phyloP scores from a whole-genome alignment of 108 stramenopile genomes.

The Mediolabrus comicus region DNA sequence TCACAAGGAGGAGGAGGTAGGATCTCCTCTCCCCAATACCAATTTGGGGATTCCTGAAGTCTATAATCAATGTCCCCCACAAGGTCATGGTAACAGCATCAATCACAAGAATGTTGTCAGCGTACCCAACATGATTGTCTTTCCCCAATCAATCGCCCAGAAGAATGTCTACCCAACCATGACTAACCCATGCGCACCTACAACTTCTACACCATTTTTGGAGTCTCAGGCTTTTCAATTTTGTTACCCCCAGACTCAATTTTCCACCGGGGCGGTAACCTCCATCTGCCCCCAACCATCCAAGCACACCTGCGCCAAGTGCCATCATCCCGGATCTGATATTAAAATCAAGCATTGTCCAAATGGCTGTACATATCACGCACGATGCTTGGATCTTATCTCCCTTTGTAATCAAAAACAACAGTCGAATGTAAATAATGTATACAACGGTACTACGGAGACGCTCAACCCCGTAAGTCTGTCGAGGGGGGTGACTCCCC shows the following conservation, averaged over 20 bases:
- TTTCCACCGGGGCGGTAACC: background rate
- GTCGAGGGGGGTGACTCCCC: background rate
- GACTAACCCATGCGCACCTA: background rate
- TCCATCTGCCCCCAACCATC: background rate
- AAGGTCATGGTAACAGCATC: background rate
- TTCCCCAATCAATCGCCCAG: background rate
- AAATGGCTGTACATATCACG: conserved; percentile 26
- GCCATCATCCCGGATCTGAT: conserved; percentile 6
- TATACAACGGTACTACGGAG: background rate
- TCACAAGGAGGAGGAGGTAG: too few species aligned
- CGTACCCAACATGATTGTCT: background rate
- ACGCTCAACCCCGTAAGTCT: too few species aligned
- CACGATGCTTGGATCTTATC: conserved; percentile 21
- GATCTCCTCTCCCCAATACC: too few species aligned
- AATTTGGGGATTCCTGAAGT: background rate
- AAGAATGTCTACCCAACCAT: background rate
- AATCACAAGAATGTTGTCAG: background rate
- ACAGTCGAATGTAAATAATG: background rate
- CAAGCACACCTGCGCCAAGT: conserved; percentile 9
- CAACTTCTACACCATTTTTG: background rate
- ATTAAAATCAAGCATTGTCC: conserved; percentile 17
- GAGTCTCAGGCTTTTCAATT: background rate
- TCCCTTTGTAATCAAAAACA: background rate
- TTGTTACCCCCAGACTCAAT: background rate
- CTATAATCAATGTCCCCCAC: background rate